Evolutionary conservation across 129 eudicot genomes (phyloP), one percentile per base, ranked within the genome.

Genomic region (Escallonia herrerae): DNA sequence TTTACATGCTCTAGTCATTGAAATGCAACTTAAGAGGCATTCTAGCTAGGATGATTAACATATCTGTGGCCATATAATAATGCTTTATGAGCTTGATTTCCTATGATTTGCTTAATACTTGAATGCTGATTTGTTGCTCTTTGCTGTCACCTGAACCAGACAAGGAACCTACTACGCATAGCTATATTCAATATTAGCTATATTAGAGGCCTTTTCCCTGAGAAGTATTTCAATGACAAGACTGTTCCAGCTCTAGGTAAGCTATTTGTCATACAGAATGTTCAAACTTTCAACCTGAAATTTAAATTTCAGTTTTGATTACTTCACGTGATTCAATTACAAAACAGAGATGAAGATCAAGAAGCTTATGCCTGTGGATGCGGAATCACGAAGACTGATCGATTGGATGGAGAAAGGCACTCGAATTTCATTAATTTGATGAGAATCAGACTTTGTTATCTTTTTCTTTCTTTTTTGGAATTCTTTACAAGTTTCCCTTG

Each of bases 351-450:
- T 94, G 99, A 94, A 94, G 87, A 89, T 94, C 61, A 94, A 94
- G 83, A 89, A 89, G 86, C 95, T 94, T 43, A 86, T 89, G 99
- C 99, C 99, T 43, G 70, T 89, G 95, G 99, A 94, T 84, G 87
- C 83, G 4, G 99, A 94, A 79, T 89, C 99, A 8, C 91, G 99
- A 43, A 86, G 99, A 69, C 87, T 94, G 46, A 82, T 94, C 73
- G 99, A 94, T 72, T 94, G 96, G 99, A 94, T 89, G 99, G 99
- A 94, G 86, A 94, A 94, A 94, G 97, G 97, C 72, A 75, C 59
- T 52, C 66, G 41, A 13, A 73, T 71, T 15, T 66, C 13, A 46
- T 45, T 61, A 39, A 37, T 45, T 9, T 45, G 43, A 43, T 54
- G 63, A 45, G 69, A 40, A 62, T 60, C 51, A 15, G 40, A 53